Percentiles rank a stretch among this genome's conserved stretches.
phyloP scores from a whole-genome alignment of 2,329 filamentous ascomycete genomes.

The Xenoacremonium recifei region DNA sequence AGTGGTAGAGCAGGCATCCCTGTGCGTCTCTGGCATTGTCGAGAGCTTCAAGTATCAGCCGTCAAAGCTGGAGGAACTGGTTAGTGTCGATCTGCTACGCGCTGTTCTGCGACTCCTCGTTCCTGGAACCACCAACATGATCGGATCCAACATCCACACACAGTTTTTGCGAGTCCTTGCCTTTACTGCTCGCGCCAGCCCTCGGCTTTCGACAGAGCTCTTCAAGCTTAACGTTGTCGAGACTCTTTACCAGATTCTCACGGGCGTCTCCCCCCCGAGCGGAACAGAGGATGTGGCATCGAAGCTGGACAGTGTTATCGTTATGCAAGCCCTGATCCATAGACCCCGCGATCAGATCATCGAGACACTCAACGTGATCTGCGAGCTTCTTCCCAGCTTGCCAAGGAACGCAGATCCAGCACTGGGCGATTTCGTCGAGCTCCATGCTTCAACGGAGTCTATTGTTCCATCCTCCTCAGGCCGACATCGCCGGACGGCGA shows the following conservation, averaged over 20 bases:
- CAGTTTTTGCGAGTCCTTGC: slow-evolving; percentile 91
- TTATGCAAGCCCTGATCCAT: slow-evolving; percentile 98
- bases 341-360: slow-evolving; percentile 93
- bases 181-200: slow-evolving; percentile 86
- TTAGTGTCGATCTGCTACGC: slow-evolving; percentile 82
- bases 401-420: slow-evolving; percentile 52
- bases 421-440: slow-evolving; percentile 44
- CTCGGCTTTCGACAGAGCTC: slow-evolving; percentile 80
- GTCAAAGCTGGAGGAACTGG: slow-evolving; percentile 85
- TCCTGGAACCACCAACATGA: slow-evolving; percentile 92
- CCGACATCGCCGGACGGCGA: slow-evolving; percentile 47
- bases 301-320: slow-evolving; percentile 93
- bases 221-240: slow-evolving; percentile 97
- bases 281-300: slow-evolving; percentile 74
- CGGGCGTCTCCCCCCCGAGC: slow-evolving; percentile 86
- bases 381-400: slow-evolving; percentile 82
- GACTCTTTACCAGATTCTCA: slow-evolving; percentile 95
- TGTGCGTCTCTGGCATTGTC: slow-evolving; percentile 93
- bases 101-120: slow-evolving; percentile 84
- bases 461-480: slow-evolving; percentile 36
- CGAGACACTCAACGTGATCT: slow-evolving; percentile 96
- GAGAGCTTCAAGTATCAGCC: slow-evolving; percentile 94
- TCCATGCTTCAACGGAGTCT: slow-evolving; percentile 37
- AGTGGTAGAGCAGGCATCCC: slow-evolving; percentile 92
- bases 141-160: slow-evolving; percentile 91